Conservation (phyloP, 345 rosid species). For the Pseudoturritis turrita region DNA sequence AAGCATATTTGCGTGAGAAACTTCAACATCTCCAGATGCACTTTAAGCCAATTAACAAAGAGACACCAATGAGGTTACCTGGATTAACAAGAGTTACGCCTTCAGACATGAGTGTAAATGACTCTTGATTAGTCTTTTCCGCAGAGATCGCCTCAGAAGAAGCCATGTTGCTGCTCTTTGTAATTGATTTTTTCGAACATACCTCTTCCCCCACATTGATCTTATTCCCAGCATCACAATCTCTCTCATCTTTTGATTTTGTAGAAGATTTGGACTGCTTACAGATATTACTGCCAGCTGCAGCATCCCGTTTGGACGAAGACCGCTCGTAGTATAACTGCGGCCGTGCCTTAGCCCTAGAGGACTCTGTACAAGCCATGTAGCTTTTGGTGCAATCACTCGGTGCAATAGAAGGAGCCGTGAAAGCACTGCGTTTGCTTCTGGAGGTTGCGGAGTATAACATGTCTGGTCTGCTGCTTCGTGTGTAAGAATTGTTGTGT, state of each 20-base stretch:
- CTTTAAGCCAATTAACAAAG: neutral
- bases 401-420: slow-evolving; percentile 41
- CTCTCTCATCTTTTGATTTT: no score
- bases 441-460: slow-evolving; percentile 61
- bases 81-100: no score
- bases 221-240: neutral
- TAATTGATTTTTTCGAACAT: no score
- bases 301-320: slow-evolving; percentile 66
- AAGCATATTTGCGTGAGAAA: slow-evolving; percentile 22
- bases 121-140: slow-evolving; percentile 25
- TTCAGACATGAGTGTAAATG: slow-evolving; percentile 27
- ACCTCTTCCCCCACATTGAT: no score
- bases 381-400: slow-evolving; percentile 50
- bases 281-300: no score
- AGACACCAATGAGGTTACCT: slow-evolving; percentile 22
- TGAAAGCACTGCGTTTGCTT: slow-evolving; percentile 61
- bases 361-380: slow-evolving; percentile 88
- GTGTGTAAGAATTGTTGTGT: slow-evolving; percentile 36
- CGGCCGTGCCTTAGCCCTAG: slow-evolving; percentile 71
- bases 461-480: slow-evolving; percentile 38
- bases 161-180: no score
- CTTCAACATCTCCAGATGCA: slow-evolving; percentile 25
- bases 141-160: slow-evolving; percentile 5
- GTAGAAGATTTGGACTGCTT: no score
- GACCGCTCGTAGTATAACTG: slow-evolving; percentile 53